These are phyloP conservation scores for Xanthoconium separans DNA, from an alignment of 1,284 basidiomycete species.

Conservation along the genomic window DNA sequence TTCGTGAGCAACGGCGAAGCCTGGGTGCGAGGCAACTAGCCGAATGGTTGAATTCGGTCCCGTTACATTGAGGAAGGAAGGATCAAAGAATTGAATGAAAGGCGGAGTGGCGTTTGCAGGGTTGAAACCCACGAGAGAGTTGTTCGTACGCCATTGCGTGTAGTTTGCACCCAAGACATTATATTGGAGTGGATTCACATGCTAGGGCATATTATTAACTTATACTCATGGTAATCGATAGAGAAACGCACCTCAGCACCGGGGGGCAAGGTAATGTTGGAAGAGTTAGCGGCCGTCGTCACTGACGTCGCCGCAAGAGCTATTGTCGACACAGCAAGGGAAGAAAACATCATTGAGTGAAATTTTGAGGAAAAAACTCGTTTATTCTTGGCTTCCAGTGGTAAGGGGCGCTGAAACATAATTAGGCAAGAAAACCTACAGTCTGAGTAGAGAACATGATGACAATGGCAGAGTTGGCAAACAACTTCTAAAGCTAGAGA, in stretches of 20 bases:
- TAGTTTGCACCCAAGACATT: constrained; percentile 43
- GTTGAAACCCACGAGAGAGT: constrained; percentile 43
- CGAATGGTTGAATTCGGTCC: constrained; percentile 58
- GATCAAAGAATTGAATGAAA: constrained; percentile 70
- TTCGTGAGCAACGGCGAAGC: constrained; percentile 72
- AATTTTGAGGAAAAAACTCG: neutral
- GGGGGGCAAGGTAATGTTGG: constrained; percentile 9
- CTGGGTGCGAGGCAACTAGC: constrained; percentile 54
- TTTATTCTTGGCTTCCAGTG: neutral
- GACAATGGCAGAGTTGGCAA: neutral
- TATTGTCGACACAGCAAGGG: neutral
- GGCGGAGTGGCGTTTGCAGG: constrained; percentile 48
- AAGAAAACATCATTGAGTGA: neutral
- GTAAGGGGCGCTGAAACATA: too few species aligned
- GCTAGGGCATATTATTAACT: constrained; percentile 44
- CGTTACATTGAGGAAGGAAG: constrained; percentile 57
- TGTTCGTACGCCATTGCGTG: constrained; percentile 33
- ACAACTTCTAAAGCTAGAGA: neutral
- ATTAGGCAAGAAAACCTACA: too few species aligned
- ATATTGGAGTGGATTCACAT: constrained; percentile 42
- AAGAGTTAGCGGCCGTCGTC: neutral
- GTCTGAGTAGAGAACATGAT: neutral
- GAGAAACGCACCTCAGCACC: constrained; percentile 18
- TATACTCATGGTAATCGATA: neutral
- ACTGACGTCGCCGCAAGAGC: neutral